A percentile compares a stretch with the other conserved stretches of the same genome.
phyloP scores from a whole-genome alignment of 768 basidiomycete species.

The Neoboletus subvelutipes region DNA sequence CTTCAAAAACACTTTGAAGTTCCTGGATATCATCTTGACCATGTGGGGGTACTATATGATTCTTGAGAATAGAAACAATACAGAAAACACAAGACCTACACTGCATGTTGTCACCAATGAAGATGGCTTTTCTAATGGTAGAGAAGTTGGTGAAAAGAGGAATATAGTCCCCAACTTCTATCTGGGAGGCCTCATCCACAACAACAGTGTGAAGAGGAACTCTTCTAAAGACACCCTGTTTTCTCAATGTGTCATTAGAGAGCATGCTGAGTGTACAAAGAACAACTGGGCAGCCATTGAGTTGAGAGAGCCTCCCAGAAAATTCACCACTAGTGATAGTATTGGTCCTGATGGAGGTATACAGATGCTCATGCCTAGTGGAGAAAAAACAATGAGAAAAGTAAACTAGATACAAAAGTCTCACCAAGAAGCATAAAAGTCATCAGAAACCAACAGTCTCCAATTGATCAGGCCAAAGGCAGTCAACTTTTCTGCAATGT shows the following conservation, averaged over 20 bases:
- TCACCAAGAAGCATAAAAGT: conserved; percentile 69
- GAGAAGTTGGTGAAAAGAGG: conserved; percentile 34
- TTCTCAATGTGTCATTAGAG: conserved; percentile 36
- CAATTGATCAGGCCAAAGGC: conserved; percentile 52
- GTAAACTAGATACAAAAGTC: conserved; percentile 15
- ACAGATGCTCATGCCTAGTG: conserved; percentile 79
- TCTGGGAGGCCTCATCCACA: conserved; percentile 68
- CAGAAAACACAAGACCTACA: conserved; percentile 41
- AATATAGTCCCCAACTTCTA: conserved; percentile 55
- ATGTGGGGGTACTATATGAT: conserved; percentile 68
- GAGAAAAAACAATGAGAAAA: conserved; percentile 5
- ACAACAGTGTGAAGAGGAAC: conserved; percentile 49
- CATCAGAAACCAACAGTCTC: conserved; percentile 68
- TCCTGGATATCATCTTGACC: conserved; percentile 66
- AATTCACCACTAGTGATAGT: conserved; percentile 51
- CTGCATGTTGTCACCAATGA: conserved; percentile 69
- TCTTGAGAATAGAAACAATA: conserved; percentile 28
- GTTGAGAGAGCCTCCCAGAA: conserved; percentile 29
- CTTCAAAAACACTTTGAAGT: conserved; percentile 76
- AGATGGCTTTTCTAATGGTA: conserved; percentile 51
- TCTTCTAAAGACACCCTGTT: conserved; percentile 20
- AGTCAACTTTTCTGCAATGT: conserved; percentile 81
- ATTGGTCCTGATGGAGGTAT: conserved; percentile 45
- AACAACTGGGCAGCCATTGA: conserved; percentile 52
- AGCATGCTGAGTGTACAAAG: conserved; percentile 82